phyloP scores from a whole-genome alignment of 1,284 basidiomycete genomes.

The Ustilago shanxiensis region DNA sequence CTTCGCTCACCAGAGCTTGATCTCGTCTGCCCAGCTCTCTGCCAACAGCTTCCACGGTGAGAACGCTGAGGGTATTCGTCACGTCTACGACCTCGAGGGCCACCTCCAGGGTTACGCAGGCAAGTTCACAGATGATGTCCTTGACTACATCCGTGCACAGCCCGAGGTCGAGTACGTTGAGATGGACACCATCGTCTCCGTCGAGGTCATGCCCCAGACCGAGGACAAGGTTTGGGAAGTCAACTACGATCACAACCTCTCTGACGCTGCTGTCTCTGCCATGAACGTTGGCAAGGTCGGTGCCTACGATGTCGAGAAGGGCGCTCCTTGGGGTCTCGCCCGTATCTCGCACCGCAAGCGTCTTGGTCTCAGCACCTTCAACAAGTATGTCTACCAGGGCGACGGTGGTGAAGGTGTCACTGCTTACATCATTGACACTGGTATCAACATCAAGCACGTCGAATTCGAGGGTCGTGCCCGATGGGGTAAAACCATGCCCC shows the following conservation, averaged over 20 bases:
- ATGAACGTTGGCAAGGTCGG: conserved; percentile 58
- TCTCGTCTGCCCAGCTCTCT: conserved; percentile 55
- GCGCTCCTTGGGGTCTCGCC: conserved; percentile 96
- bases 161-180: conserved; percentile 95
- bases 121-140: conserved; percentile 79
- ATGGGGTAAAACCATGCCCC: conserved; percentile 70
- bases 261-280: conserved; percentile 72
- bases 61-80: conserved; percentile 55
- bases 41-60: conserved; percentile 57
- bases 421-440: conserved; percentile 80
- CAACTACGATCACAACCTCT: conserved; percentile 77
- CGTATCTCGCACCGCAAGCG: conserved; percentile 88
- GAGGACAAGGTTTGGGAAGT: conserved; percentile 60
- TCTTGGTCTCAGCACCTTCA: conserved; percentile 87
- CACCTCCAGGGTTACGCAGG: conserved; percentile 85
- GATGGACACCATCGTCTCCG: conserved; percentile 75
- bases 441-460: conserved; percentile 86
- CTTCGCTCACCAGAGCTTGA: conserved; percentile 56
- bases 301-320: conserved; percentile 74
- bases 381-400: conserved; percentile 82
- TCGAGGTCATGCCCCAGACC: conserved; percentile 64
- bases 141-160: conserved; percentile 84
- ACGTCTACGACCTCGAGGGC: conserved; percentile 63
- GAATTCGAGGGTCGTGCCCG: conserved; percentile 88
- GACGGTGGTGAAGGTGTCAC: conserved; percentile 90